phyloP scores from a whole-genome alignment of 257 asterid species.

The Mentha longifolia region DNA sequence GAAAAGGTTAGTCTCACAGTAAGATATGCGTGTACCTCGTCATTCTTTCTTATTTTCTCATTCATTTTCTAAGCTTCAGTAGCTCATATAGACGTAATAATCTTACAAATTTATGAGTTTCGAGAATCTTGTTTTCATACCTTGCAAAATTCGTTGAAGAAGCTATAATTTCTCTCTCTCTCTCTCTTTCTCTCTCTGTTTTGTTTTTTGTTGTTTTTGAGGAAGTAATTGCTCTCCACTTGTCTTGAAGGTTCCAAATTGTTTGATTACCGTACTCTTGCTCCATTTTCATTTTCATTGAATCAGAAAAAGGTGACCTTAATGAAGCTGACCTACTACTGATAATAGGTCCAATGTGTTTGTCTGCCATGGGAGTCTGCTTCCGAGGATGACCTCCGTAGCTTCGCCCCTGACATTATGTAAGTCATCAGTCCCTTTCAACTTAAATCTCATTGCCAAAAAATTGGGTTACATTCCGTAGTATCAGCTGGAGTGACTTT shows the following conservation, averaged over 20 bases:
- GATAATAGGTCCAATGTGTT: conserved; percentile 63
- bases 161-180: not conserved
- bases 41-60: conserved; percentile 10
- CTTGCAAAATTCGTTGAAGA: not conserved
- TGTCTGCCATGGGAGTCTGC: conserved; percentile 89
- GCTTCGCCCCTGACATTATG: conserved; percentile 72
- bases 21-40: not conserved
- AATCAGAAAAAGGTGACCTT: conserved; percentile 12
- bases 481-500: not conserved
- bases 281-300: conserved; percentile 6
- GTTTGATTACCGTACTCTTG: not conserved
- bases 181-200: no score
- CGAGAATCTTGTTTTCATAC: not conserved
- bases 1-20: conserved; percentile 46
- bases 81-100: conserved; percentile 4
- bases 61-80: not conserved
- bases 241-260: conserved; percentile 5
- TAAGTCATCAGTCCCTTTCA: conserved; percentile 36
- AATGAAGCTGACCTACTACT: conserved; percentile 32
- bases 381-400: conserved; percentile 55
- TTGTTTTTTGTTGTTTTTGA: no score
- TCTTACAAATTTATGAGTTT: no score
- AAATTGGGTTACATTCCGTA: no score
- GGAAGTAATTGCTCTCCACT: not conserved
- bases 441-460: not conserved